Evolutionary conservation across 306 rosid species (phyloP).

Genomic region (Arachis stenosperma): DNA sequence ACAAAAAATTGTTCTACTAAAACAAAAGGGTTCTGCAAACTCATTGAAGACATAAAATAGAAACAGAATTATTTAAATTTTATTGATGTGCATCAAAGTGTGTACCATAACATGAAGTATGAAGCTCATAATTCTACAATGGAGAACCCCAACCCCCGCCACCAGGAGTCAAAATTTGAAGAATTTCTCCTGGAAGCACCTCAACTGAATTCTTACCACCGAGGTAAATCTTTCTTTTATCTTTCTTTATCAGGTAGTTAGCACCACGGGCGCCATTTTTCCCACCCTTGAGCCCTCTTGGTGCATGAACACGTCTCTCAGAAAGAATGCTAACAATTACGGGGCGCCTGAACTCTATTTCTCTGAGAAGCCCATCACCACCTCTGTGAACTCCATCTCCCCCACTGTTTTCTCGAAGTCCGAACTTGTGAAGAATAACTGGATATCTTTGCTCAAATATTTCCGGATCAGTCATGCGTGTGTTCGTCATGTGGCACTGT

Average conservation of each 20-base stretch:
- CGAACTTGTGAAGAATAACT: conserved; percentile 76
- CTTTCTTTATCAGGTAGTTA: conserved; percentile 72
- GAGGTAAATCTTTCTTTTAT: conserved; percentile 66
- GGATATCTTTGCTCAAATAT: conserved; percentile 93
- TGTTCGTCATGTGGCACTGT: conserved; percentile 96
- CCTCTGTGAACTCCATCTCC: conserved; percentile 79
- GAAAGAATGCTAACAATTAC: conserved; percentile 85
- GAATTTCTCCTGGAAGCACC: conserved; percentile 77
- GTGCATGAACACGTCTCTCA: conserved; percentile 89
- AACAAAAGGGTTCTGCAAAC: conserved; percentile 2
- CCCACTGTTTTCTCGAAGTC: conserved; percentile 77
- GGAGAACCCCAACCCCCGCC: conserved; percentile 95
- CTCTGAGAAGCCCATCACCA: conserved; percentile 87
- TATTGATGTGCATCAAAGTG: conserved; percentile 38
- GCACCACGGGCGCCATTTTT: conserved; percentile 78
- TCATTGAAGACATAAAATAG: conserved; percentile 21
- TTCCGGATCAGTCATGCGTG: conserved; percentile 94
- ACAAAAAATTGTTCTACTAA: background rate
- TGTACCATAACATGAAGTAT: conserved; percentile 21
- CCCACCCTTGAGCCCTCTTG: conserved; percentile 91
- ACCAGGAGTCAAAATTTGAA: conserved; percentile 90
- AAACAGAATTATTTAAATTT: conserved; percentile 29
- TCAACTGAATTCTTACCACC: conserved; percentile 84
- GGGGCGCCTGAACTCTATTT: conserved; percentile 79
- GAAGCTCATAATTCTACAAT: conserved; percentile 30